Evolutionary conservation across 1,139 yeast species (phyloP).

Genomic region (Blastobotrys elegans): DNA sequence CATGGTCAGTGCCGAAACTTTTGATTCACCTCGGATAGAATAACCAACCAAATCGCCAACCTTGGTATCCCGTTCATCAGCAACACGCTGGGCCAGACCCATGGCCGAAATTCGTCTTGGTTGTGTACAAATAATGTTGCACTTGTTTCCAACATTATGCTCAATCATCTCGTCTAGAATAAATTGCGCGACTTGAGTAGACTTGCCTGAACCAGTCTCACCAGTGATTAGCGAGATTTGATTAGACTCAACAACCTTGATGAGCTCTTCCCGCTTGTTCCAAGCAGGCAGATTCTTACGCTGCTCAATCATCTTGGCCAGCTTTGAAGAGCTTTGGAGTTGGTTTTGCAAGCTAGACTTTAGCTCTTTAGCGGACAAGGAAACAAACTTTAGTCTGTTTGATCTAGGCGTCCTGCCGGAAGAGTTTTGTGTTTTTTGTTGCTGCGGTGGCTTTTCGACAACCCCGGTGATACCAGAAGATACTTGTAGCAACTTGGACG

Average conservation of each 20-base stretch:
- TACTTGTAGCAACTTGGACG: slow-evolving; percentile 59
- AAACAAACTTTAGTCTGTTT: background rate
- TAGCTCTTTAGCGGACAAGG: background rate
- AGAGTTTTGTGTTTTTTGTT: background rate
- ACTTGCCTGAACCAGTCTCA: slow-evolving; percentile 96
- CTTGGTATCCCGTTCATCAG: slow-evolving; percentile 66
- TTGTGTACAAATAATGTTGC: slow-evolving; percentile 78
- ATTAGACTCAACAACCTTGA: slow-evolving; percentile 50
- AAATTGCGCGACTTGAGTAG: slow-evolving; percentile 90
- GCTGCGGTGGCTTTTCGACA: slow-evolving; percentile 8
- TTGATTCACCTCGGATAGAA: slow-evolving; percentile 84
- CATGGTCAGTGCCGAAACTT: slow-evolving; percentile 55
- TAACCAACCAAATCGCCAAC: slow-evolving; percentile 86
- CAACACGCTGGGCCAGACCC: slow-evolving; percentile 88
- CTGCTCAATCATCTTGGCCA: slow-evolving; percentile 38
- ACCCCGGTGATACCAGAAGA: slow-evolving; percentile 36
- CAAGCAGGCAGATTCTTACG: slow-evolving; percentile 78
- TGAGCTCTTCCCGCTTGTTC: slow-evolving; percentile 54
- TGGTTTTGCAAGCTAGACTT: slow-evolving; percentile 10
- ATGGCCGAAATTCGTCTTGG: slow-evolving; percentile 95
- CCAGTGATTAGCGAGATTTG: slow-evolving; percentile 81
- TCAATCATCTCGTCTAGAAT: slow-evolving; percentile 54
- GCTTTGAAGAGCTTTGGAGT: slow-evolving; percentile 20
- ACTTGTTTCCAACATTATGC: slow-evolving; percentile 41
- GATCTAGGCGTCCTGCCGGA: background rate